These are phyloP conservation scores for Camellia granthamiana DNA, from an alignment of 148 eudicot genomes.

Conservation along the genomic window DNA sequence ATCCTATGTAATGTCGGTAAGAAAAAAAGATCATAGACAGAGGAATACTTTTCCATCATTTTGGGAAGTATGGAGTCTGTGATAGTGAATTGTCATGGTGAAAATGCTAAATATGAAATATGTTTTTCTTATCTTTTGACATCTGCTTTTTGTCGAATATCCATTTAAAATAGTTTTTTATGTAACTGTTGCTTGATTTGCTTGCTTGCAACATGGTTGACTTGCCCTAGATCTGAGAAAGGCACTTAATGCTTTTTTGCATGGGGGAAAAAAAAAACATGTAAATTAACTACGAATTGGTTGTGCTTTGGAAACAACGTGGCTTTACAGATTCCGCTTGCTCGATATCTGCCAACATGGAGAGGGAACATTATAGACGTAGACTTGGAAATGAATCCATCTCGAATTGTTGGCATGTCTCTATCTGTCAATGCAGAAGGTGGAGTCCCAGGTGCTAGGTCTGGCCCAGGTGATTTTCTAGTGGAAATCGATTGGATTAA, in stretches of 20 bases:
- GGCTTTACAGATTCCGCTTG: slow-evolving; percentile 69
- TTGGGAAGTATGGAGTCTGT: no score
- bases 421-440: slow-evolving; percentile 90
- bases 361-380: slow-evolving; percentile 91
- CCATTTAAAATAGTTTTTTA: no score
- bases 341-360: slow-evolving; percentile 93
- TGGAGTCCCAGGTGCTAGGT: slow-evolving; percentile 75
- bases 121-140: no score
- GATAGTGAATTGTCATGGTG: no score
- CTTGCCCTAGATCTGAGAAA: background rate
- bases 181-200: slow-evolving; percentile 19
- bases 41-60: no score
- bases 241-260: no score
- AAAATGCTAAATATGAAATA: no score
- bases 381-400: slow-evolving; percentile 86
- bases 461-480: slow-evolving; percentile 86
- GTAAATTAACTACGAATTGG: background rate
- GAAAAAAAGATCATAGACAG: no score
- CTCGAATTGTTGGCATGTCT: slow-evolving; percentile 87
- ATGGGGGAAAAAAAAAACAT: background rate
- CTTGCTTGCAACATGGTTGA: slow-evolving; percentile 18
- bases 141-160: background rate
- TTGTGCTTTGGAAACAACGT: background rate
- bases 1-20: no score
- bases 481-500: slow-evolving; percentile 94